Evolutionary conservation across 1,139 yeast species (phyloP), one percentile per base, ranked within the genome.

Genomic region (Candida albicans): DNA sequence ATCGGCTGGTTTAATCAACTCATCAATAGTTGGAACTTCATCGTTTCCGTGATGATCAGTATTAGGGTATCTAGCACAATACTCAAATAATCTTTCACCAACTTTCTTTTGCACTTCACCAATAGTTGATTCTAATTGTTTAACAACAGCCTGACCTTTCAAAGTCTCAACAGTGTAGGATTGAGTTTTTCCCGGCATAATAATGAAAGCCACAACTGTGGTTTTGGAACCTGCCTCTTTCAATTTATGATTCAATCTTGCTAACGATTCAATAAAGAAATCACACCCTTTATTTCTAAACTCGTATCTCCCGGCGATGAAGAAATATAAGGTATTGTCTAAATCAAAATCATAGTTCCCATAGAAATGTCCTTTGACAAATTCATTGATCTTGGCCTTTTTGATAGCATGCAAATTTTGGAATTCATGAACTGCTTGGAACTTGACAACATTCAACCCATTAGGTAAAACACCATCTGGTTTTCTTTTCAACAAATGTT

Each of bases 381-480:
- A 93, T 60, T 93, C 98, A 59, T 90, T 86, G 61, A 93, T 91
- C 64, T 89, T 89, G 45, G 84, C 96, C 74, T 93, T 93, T 64
- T 86, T 85, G 53, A 84, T 69, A 22, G 96, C 96, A 68, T 93
- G 99, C 66, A 93, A 75, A 67, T 93, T 93, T 69, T 93, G 99
- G 73, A 93, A 93, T 69, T 93, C 99, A 65, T 93, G 99, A 54
- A 91, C 96, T 2, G 98, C 98, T 58, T 88, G 95, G 68, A 93
- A 93, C 70, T 93, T 93, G 53, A 90, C 90, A 46, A 93, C 98
- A 62, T 93, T 93, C 54, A 93, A 77, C 38, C 99, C 99, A 61
- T 93, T 93, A 47, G 99, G 99, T 60, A 93, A 77, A 29, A 93
- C 97, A 1, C 99, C 99, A 61, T 93, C 99, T 1, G 99, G 99